Conservation (phyloP, 1,139 yeast species). For the Hansenula lynferdii region DNA sequence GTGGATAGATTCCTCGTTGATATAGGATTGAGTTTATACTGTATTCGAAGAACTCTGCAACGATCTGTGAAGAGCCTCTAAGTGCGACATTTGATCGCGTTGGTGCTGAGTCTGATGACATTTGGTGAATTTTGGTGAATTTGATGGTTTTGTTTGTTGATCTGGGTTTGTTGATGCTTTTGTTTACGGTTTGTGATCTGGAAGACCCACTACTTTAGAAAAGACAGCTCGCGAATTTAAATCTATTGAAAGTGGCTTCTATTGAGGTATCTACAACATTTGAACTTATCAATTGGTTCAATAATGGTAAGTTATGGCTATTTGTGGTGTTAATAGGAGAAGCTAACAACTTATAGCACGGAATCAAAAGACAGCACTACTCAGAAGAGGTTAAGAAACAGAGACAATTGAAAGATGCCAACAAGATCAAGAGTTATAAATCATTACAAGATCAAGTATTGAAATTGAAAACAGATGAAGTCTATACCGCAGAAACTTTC, state of each 20-base stretch:
- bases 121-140: background rate
- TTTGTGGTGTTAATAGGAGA: no score
- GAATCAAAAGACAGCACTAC: constrained; percentile 56
- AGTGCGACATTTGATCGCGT: constrained; percentile 53
- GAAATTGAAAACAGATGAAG: constrained; percentile 27
- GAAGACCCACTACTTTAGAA: no score
- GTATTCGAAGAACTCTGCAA: constrained; percentile 81
- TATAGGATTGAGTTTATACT: constrained; percentile 77
- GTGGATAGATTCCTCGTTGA: constrained; percentile 88
- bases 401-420: constrained; percentile 51
- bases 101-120: constrained; percentile 20
- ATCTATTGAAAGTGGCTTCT: no score
- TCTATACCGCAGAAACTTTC: constrained; percentile 39
- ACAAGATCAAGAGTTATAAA: constrained; percentile 51
- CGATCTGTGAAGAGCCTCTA: constrained; percentile 73
- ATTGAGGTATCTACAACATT: no score
- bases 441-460: constrained; percentile 41
- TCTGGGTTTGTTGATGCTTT: background rate
- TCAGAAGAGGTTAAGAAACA: constrained; percentile 50
- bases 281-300: no score
- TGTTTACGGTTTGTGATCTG: no score
- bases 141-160: no score
- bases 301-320: no score
- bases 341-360: constrained; percentile 50
- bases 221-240: no score